Percentiles rank a stretch among this genome's conserved stretches.
Conservation (phyloP, 176 grass and related monocot species). For the Oropetium thomaeum region DNA sequence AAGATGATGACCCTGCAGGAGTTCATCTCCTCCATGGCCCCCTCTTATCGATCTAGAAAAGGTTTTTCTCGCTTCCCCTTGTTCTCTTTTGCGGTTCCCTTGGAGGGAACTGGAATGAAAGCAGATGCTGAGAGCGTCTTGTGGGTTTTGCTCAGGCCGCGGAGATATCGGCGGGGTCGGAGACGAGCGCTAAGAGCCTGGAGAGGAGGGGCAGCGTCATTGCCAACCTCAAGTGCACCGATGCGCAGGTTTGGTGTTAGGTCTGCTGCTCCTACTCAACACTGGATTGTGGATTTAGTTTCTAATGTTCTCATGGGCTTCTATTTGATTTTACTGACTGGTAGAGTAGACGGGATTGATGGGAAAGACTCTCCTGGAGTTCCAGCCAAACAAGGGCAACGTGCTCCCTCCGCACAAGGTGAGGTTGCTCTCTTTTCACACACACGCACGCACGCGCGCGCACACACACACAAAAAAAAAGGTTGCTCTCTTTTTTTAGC, state of each 20-base stretch:
- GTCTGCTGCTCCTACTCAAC: not conserved
- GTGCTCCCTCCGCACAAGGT: conserved; percentile 84
- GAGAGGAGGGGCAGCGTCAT: conserved; percentile 79
- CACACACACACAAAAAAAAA: too few relatives aligned
- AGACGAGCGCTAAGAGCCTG: conserved; percentile 56
- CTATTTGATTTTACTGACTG: conserved; percentile 10
- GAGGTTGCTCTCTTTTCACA: conserved; percentile 34
- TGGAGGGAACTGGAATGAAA: not conserved
- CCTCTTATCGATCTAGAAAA: conserved; percentile 95
- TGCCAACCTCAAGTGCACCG: conserved; percentile 85
- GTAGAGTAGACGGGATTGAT: conserved; percentile 80
- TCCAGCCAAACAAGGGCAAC: conserved; percentile 87
- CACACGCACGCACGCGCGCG: too few relatives aligned
- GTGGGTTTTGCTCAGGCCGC: conserved; percentile 46
- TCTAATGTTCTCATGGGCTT: not conserved
- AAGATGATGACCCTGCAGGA: conserved; percentile 52
- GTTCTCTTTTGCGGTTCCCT: not conserved
- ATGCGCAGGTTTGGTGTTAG: conserved; percentile 63
- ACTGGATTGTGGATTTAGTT: not conserved
- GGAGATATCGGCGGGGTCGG: conserved; percentile 63
- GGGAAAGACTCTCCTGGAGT: conserved; percentile 89
- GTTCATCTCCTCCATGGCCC: conserved; percentile 70
- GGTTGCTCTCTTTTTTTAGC: too few relatives aligned
- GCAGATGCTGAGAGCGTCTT: not conserved
- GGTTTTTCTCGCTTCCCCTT: not conserved